phyloP scores from a whole-genome alignment of 495 filamentous ascomycete species.

The Arthonia radiata region DNA sequence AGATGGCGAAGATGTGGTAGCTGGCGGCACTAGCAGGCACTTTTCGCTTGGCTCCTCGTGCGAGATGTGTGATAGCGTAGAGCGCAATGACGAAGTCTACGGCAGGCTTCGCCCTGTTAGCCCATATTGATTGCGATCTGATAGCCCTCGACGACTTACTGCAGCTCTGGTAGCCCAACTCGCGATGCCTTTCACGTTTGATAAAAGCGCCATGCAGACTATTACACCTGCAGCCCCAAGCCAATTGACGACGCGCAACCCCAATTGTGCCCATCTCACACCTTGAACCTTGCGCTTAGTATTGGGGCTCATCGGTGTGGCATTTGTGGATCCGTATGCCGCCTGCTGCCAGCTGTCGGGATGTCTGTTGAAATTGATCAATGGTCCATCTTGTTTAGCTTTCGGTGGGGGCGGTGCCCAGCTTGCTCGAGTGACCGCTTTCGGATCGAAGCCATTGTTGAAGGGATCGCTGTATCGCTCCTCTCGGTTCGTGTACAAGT shows the following conservation, averaged over 20 bases:
- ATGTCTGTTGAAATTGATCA: conserved; percentile 57
- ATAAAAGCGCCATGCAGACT: too few relatives aligned
- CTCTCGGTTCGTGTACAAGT: conserved; percentile 45
- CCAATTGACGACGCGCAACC: conserved; percentile 35
- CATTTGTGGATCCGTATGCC: conserved; percentile 24
- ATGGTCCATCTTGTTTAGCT: conserved; percentile 42
- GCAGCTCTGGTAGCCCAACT: too few relatives aligned
- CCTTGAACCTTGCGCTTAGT: conserved; percentile 45
- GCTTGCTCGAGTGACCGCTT: conserved; percentile 52
- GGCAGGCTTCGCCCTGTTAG: too few relatives aligned
- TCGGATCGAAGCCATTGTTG: conserved; percentile 51
- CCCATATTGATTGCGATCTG: too few relatives aligned
- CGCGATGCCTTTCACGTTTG: too few relatives aligned
- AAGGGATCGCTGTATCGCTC: conserved; percentile 23
- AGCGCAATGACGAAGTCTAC: conserved; percentile 41
- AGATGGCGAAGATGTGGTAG: conserved; percentile 57
- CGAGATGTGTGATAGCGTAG: conserved; percentile 60
- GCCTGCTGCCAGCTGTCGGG: conserved; percentile 36
- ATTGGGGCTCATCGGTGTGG: conserved; percentile 39
- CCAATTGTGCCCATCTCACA: conserved; percentile 37
- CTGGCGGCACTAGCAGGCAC: conserved; percentile 56
- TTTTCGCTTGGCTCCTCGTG: conserved; percentile 35
- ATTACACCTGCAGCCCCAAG: conserved; percentile 43
- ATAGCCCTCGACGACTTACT: too few relatives aligned
- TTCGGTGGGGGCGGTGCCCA: conserved; percentile 26